A percentile compares a stretch with the other conserved stretches of the same genome.
phyloP scores from a whole-genome alignment of 164 flowering plant species.

The Tinospora cordifolia region DNA sequence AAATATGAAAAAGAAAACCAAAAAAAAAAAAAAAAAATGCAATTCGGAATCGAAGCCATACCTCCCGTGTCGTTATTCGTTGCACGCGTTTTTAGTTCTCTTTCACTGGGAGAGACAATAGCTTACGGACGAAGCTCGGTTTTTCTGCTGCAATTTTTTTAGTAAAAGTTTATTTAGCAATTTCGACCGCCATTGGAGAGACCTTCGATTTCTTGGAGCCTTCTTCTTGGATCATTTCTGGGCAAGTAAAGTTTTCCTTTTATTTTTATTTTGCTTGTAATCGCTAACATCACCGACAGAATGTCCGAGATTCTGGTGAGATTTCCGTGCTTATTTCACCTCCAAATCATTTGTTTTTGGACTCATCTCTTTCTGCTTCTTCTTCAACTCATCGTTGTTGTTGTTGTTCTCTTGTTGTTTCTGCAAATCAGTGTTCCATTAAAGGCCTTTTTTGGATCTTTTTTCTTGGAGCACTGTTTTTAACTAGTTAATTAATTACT shows the following conservation, averaged over 20 bases:
- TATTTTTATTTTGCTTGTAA: background rate
- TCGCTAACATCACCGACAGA: constrained; percentile 7
- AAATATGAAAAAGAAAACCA: too few relatives aligned
- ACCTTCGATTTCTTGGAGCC: constrained; percentile 14
- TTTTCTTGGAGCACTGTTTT: constrained; percentile 5
- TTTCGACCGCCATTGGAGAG: constrained; percentile 5
- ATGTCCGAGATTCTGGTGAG: background rate
- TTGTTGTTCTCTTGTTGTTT: background rate
- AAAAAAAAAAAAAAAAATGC: background rate
- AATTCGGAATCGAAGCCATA: background rate
- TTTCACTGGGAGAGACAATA: background rate
- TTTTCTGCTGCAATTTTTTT: background rate
- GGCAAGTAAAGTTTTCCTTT: background rate
- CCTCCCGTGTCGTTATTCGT: background rate
- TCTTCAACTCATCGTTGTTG: too few relatives aligned
- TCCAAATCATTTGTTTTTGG: constrained; percentile 1
- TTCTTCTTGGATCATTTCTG: constrained; percentile 8
- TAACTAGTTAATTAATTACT: background rate
- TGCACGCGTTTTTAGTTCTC: background rate
- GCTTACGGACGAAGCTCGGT: background rate
- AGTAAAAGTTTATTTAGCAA: background rate
- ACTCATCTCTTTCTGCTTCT: background rate
- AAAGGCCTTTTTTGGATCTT: constrained; percentile 12
- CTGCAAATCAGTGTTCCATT: background rate
- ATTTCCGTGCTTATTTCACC: background rate